Conservation (phyloP, 2,329 filamentous ascomycete genomes). For the Uncinocarpus reesii region DNA sequence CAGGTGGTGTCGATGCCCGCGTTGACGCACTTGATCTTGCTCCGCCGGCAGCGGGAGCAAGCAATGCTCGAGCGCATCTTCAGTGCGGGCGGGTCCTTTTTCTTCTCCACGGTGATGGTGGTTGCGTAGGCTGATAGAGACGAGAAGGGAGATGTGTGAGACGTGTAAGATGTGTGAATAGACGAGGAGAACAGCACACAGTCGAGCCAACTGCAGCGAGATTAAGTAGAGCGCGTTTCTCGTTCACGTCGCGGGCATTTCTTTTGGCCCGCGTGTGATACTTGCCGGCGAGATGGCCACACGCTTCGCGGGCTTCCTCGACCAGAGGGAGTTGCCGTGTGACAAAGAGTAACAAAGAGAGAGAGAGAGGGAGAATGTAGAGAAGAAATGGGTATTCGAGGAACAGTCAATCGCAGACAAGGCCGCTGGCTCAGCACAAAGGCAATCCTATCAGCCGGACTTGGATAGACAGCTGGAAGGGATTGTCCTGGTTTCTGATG, state of each 20-base stretch:
- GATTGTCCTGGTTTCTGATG: no score
- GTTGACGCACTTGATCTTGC: conserved; percentile 83
- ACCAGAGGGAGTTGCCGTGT: not conserved
- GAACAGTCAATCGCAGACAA: no score
- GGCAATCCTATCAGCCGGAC: no score
- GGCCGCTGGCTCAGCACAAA: no score
- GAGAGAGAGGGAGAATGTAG: not conserved
- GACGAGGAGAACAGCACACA: not conserved
- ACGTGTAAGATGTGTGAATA: no score
- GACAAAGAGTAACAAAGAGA: not conserved
- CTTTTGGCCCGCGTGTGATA: not conserved
- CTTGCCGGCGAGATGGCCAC: not conserved
- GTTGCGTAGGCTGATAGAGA: conserved; percentile 9
- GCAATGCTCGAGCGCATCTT: conserved; percentile 70
- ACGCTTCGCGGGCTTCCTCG: not conserved
- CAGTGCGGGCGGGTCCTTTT: conserved; percentile 23
- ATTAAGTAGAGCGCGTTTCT: not conserved
- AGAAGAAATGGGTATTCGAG: no score
- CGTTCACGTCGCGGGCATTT: not conserved
- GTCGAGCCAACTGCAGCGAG: not conserved
- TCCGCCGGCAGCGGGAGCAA: conserved; percentile 63
- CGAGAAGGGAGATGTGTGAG: conserved; percentile 16
- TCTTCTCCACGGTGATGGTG: conserved; percentile 17
- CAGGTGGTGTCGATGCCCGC: conserved; percentile 61
- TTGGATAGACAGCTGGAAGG: no score